Percentiles rank a stretch among this genome's conserved stretches.
Conservation (phyloP, 108 stramenopile species). For the Aureococcus anophagefferens region DNA sequence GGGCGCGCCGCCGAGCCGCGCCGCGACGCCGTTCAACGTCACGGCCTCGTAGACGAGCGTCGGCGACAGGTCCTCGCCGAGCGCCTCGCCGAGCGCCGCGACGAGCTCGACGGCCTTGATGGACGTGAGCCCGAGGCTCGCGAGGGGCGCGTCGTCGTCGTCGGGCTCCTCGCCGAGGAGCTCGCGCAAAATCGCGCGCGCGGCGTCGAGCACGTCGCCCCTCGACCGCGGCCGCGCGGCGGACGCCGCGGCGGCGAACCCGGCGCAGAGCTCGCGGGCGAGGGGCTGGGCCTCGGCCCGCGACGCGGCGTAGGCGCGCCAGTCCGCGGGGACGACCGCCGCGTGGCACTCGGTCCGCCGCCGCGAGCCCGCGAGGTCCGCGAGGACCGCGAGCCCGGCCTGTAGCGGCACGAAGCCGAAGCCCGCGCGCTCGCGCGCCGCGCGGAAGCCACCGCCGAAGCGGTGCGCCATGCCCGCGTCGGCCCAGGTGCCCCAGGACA, state of each 20-base stretch:
- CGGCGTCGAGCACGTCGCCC: too few species aligned
- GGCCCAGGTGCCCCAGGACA: not conserved
- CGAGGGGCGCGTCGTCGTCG: not conserved
- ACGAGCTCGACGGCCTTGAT: not conserved
- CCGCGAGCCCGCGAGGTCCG: not conserved
- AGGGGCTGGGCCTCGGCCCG: not conserved
- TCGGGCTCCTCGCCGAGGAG: too few species aligned
- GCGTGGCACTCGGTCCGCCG: not conserved
- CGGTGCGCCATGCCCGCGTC: not conserved
- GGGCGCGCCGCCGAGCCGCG: too few species aligned
- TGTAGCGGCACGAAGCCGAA: not conserved
- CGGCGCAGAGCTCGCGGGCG: too few species aligned
- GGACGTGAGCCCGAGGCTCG: not conserved
- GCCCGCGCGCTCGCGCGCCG: not conserved
- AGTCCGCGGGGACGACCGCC: not conserved
- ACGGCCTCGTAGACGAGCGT: not conserved
- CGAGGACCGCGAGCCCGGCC: not conserved
- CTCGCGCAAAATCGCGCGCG: not conserved
- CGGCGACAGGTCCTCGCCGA: not conserved
- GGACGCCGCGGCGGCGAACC: too few species aligned
- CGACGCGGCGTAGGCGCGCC: not conserved
- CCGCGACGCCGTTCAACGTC: not conserved
- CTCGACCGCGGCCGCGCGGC: too few species aligned
- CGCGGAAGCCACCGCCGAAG: not conserved
- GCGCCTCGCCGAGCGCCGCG: not conserved